These are phyloP conservation scores for Solanum dulcamara DNA, from an alignment of 257 asterid genomes.

Conservation along the genomic window DNA sequence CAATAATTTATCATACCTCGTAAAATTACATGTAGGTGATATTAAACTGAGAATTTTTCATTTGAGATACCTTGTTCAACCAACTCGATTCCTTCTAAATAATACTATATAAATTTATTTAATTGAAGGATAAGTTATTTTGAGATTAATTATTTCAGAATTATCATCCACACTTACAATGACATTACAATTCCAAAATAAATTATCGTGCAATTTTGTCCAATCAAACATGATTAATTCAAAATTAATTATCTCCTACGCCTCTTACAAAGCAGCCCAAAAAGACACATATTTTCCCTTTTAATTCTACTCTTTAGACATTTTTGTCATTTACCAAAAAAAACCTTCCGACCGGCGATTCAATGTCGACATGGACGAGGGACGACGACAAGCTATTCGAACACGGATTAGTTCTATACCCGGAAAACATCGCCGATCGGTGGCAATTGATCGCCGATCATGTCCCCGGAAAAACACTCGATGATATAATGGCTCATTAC, in stretches of 20 bases:
- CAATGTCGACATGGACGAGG: constrained; percentile 30
- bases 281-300: neutral
- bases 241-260: neutral
- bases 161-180: no score
- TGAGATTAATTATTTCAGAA: no score
- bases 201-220: no score
- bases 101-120: no score
- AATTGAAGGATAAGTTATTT: neutral
- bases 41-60: neutral
- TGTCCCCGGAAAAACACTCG: constrained; percentile 36
- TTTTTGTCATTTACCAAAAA: neutral
- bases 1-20: neutral
- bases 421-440: constrained; percentile 41
- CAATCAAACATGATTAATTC: neutral
- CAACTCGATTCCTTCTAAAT: neutral
- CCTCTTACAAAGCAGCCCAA: neutral
- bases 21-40: neutral
- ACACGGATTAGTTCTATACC: constrained; percentile 35
- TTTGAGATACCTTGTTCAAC: neutral
- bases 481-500: constrained; percentile 41
- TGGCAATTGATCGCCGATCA: constrained; percentile 45
- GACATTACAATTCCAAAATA: no score
- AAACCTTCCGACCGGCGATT: neutral
- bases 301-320: neutral
- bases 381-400: constrained; percentile 53